Evolutionary conservation across 768 basidiomycete genomes (phyloP).

Genomic region (Cystofilobasidium macerans): DNA sequence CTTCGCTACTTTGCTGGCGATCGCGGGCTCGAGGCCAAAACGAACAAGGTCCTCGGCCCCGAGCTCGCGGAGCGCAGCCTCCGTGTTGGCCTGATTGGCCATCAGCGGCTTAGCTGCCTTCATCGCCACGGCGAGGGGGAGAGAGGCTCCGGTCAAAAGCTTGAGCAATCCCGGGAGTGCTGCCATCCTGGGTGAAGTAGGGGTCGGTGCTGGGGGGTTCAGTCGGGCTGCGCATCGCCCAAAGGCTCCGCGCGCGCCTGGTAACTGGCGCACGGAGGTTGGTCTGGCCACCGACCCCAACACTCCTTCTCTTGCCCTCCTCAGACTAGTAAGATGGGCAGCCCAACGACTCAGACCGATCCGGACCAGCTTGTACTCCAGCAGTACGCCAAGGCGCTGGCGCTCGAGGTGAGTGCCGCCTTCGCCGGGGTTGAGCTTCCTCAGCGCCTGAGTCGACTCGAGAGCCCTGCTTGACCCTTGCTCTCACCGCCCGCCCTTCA

Average conservation of each 20-base stretch:
- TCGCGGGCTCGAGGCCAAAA: not conserved
- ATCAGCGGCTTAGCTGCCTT: not conserved
- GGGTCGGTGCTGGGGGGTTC: not conserved
- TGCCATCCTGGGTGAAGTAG: not conserved
- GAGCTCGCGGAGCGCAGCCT: not conserved
- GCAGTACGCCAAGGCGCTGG: constrained; percentile 12
- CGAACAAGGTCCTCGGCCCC: not conserved
- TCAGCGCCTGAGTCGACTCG: not conserved
- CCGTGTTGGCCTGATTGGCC: not conserved
- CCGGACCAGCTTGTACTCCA: constrained; percentile 7
- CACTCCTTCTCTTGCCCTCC: not conserved
- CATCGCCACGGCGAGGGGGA: not conserved
- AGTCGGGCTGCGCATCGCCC: not conserved
- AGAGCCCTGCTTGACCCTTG: not conserved
- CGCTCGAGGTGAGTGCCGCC: constrained; percentile 9
- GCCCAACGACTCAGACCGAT: not conserved
- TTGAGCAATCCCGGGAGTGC: not conserved
- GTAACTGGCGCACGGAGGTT: no score
- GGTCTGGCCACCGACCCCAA: not conserved
- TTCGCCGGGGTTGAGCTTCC: not conserved
- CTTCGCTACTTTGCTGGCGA: not conserved
- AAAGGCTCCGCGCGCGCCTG: no score
- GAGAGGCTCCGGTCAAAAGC: not conserved
- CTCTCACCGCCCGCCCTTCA: not conserved
- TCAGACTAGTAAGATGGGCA: not conserved